Conservation (phyloP, 2,329 filamentous ascomycete genomes). For the Coniochaeta prunicola region DNA sequence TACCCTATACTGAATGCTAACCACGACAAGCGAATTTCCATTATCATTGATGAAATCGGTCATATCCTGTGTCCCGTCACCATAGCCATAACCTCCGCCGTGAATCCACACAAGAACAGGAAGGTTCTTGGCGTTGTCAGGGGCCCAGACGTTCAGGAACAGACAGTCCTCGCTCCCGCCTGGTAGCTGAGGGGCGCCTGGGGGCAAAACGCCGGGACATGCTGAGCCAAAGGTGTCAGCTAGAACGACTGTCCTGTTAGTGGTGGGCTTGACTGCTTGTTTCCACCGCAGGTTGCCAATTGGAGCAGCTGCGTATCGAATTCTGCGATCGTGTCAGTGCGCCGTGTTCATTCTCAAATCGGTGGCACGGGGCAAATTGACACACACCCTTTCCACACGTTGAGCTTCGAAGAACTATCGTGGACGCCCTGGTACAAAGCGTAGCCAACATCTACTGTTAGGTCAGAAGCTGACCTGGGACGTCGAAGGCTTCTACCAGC, state of each 20-base stretch:
- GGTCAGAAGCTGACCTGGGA: background rate
- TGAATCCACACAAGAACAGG: constrained; percentile 48
- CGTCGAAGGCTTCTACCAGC: background rate
- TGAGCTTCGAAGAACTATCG: background rate
- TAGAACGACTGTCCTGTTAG: background rate
- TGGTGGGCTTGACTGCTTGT: background rate
- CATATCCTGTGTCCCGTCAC: constrained; percentile 10
- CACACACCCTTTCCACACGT: background rate
- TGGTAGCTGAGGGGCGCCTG: background rate
- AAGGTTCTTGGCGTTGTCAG: constrained; percentile 32
- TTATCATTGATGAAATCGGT: constrained; percentile 16
- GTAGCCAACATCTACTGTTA: background rate
- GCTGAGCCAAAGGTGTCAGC: constrained; percentile 1
- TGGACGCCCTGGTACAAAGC: background rate
- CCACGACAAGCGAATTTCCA: constrained; percentile 17
- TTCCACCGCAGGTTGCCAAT: background rate
- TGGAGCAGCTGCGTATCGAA: background rate
- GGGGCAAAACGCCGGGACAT: constrained; percentile 5
- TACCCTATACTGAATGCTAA: constrained; percentile 20
- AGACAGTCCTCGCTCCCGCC: constrained; percentile 29
- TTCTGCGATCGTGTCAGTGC: background rate
- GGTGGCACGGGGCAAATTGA: background rate
- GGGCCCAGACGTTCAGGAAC: constrained; percentile 37
- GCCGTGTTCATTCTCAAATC: background rate
- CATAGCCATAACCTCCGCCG: constrained; percentile 19